Base-by-base conservation (phyloP, 1,284 basidiomycete species). In the Cutaneotrichosporon cutaneum region DNA sequence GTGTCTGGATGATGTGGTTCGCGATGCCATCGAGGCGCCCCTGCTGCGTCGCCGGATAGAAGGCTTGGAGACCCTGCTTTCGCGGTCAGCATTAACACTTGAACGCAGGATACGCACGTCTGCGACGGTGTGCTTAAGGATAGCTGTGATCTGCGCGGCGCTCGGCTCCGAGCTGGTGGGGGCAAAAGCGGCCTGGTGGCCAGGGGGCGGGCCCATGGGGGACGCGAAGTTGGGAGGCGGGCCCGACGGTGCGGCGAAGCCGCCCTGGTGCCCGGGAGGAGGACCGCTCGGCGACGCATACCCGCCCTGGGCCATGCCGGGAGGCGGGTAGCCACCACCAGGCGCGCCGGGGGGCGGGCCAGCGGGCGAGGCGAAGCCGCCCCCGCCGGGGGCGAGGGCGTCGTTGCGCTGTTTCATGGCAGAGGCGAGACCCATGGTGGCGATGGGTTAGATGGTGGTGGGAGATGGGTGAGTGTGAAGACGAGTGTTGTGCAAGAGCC, bases 61-160 rank as follows among this genome's bases (percentile, higher is more conserved):
- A 82, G 0, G 78, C 73, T 45, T 70, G 66, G 57, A 82, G 68
- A 30, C 74, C 72, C 77, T 82, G 81, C 72, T 80, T 62, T 10
- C 10, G 4, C 24, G 6, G 56, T 64, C 45, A 62, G 59, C 72
- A 14, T n/a, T 8, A 18, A 1, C 13, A 3, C 27, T 30, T 11
- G 26, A 32, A 27, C 48, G 16, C 39, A 18, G 18, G 39, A n/a
- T 16, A 68, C 76, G 68, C 54, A 78, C 77, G 58, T 82, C 81
- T 56, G 72, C 68, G 27, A 81, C 79, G 67, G 77, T 78, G 45
- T 76, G 71, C 63, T 75, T 68, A 16, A 80, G 64, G 48, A 51
- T 27, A 16, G 26, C 26, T 14, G 18, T 32, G 48, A 51, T 51
- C 27, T 51, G 48, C 26, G 26, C 48, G 24, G 18, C 27, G 18